Evolutionary conservation across 2,329 filamentous ascomycete genomes (phyloP).

Genomic region (Monilinia fructicola): DNA sequence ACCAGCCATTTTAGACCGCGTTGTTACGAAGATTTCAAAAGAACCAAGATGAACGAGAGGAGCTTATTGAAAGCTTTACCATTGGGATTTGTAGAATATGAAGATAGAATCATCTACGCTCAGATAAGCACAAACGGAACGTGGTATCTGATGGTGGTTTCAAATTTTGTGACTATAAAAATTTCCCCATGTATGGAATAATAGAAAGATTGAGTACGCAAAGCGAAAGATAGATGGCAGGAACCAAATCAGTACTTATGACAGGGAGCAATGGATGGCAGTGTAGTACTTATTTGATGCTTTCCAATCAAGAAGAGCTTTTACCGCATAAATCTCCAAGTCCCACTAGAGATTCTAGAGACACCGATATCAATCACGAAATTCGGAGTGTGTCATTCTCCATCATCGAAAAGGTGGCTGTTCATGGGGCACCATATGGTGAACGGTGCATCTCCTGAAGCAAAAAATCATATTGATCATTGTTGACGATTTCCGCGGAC

Average conservation of each 20-base stretch:
- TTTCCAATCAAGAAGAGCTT: background rate
- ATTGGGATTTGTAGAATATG: background rate
- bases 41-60: background rate
- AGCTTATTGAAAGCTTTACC: background rate
- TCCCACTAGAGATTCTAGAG: background rate
- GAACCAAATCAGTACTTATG: slow-evolving; percentile 8
- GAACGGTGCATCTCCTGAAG: slow-evolving; percentile 7
- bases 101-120: background rate
- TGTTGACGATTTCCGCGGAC: slow-evolving; percentile 21
- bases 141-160: slow-evolving; percentile 2
- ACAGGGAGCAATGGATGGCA: background rate
- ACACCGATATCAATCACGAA: background rate
- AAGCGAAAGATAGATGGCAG: background rate
- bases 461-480: background rate
- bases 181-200: background rate
- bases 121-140: background rate
- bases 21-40: background rate
- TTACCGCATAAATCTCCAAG: too few relatives aligned
- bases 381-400: background rate
- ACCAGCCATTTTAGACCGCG: slow-evolving; percentile 3
- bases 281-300: background rate
- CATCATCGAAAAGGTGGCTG: background rate
- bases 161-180: background rate
- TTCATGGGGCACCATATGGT: background rate
- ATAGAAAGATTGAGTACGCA: background rate